phyloP scores from a whole-genome alignment of 2,329 filamentous ascomycete species.

The Pseudogymnoascus sp. region DNA sequence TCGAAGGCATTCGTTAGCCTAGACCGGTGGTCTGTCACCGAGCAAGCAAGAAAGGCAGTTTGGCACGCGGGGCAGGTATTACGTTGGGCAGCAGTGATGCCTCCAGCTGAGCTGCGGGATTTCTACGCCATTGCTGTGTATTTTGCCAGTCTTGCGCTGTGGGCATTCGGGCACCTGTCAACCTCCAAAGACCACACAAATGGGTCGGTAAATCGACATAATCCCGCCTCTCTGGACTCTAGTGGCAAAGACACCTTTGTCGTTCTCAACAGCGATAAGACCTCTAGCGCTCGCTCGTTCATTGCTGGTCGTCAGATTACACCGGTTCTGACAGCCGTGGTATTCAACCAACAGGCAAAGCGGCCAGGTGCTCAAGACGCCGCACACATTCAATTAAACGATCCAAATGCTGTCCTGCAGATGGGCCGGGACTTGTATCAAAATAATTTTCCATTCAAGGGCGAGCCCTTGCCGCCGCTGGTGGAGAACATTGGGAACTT shows the following conservation, averaged over 20 bases:
- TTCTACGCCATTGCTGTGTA: not conserved
- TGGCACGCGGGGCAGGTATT: slow-evolving; percentile 20
- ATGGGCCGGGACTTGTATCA: slow-evolving; percentile 48
- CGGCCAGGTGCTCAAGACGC: slow-evolving; percentile 15
- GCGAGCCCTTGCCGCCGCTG: slow-evolving; percentile 45
- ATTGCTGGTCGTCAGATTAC: slow-evolving; percentile 43
- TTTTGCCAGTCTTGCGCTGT: slow-evolving; percentile 55
- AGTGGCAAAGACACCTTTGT: slow-evolving; percentile 24
- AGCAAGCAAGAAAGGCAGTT: slow-evolving; percentile 10
- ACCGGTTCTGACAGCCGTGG: slow-evolving; percentile 35
- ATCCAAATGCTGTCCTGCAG: slow-evolving; percentile 51
- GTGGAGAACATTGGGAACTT: slow-evolving; percentile 59
- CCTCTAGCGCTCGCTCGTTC: slow-evolving; percentile 46
- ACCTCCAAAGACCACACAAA: not conserved
- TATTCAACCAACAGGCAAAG: not conserved
- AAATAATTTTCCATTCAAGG: slow-evolving; percentile 39
- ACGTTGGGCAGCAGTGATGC: slow-evolving; percentile 9
- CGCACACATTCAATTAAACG: slow-evolving; percentile 38
- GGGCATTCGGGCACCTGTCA: slow-evolving; percentile 56
- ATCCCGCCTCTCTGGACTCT: slow-evolving; percentile 28
- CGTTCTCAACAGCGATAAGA: slow-evolving; percentile 49
- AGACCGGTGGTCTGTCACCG: slow-evolving; percentile 8
- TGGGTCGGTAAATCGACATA: slow-evolving; percentile 25
- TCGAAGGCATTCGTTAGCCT: slow-evolving; percentile 1
- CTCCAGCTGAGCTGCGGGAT: not conserved